A percentile compares a stretch with the other conserved stretches of the same genome.
These are phyloP conservation scores for Fulvia fulva DNA, from an alignment of 2,329 filamentous ascomycete genomes.

Conservation along the genomic window DNA sequence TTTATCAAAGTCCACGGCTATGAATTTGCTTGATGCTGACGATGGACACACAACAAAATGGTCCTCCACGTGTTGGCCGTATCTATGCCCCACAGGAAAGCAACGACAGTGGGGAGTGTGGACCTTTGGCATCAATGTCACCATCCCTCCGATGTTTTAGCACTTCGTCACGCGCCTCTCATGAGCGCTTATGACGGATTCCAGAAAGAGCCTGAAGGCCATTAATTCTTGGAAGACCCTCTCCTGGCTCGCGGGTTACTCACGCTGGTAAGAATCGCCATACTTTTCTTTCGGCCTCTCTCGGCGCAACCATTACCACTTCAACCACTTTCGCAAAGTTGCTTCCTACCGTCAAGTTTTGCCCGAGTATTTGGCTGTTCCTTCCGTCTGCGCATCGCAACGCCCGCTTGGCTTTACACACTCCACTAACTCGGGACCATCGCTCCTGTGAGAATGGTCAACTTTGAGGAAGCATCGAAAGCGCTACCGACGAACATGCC, in stretches of 20 bases:
- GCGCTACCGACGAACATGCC: not conserved
- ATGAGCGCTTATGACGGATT: conserved; percentile 16
- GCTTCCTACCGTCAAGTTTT: not conserved
- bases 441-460: not conserved
- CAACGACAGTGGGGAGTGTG: conserved; percentile 14
- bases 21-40: not conserved
- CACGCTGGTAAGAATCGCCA: not conserved
- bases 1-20: not conserved
- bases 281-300: not conserved
- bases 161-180: conserved; percentile 18
- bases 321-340: not conserved
- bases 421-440: not conserved
- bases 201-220: conserved; percentile 12
- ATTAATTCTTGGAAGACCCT: not conserved
- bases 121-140: conserved; percentile 20
- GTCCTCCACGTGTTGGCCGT: conserved; percentile 1
- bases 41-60: not conserved
- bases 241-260: not conserved
- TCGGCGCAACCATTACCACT: not conserved
- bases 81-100: conserved; percentile 7
- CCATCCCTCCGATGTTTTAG: conserved; percentile 16
- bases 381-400: not conserved
- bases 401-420: not conserved
- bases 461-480: not conserved
- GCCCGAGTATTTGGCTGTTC: not conserved